phyloP scores from a whole-genome alignment of 768 basidiomycete genomes.

The Pseudohyphozyma bogoriensis region DNA sequence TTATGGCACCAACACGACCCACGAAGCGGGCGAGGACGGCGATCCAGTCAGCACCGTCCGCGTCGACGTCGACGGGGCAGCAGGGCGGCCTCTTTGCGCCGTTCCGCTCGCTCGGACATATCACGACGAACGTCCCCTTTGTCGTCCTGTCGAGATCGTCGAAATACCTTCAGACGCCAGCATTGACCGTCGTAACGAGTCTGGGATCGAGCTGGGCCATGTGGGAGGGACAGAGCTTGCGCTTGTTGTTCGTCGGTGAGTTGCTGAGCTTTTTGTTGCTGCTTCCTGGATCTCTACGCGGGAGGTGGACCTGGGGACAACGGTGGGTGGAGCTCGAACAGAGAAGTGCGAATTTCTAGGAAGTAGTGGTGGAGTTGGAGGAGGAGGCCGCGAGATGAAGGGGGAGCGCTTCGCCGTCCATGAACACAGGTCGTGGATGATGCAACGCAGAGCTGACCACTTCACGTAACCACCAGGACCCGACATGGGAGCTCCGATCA shows the following conservation, averaged over 20 bases:
- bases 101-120: conserved; percentile 86
- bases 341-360: no score
- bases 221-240: conserved; percentile 94
- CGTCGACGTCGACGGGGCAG: not conserved
- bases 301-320: not conserved
- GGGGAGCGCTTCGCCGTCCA: no score
- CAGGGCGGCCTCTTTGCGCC: conserved; percentile 60
- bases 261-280: conserved; percentile 24
- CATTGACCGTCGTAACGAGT: conserved; percentile 73
- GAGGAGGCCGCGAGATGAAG: no score
- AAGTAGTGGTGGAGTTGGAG: no score
- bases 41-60: not conserved
- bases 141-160: conserved; percentile 71
- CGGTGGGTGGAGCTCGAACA: not conserved
- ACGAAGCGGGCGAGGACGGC: conserved; percentile 1
- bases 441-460: no score
- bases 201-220: conserved; percentile 83
- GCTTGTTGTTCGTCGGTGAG: conserved; percentile 83
- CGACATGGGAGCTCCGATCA: conserved; percentile 63
- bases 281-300: not conserved
- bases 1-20: not conserved
- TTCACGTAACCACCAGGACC: no score
- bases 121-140: conserved; percentile 85
- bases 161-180: conserved; percentile 74
- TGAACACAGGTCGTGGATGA: no score